Conservation (phyloP, 306 rosid species). For the Castanopsis chinensis region DNA sequence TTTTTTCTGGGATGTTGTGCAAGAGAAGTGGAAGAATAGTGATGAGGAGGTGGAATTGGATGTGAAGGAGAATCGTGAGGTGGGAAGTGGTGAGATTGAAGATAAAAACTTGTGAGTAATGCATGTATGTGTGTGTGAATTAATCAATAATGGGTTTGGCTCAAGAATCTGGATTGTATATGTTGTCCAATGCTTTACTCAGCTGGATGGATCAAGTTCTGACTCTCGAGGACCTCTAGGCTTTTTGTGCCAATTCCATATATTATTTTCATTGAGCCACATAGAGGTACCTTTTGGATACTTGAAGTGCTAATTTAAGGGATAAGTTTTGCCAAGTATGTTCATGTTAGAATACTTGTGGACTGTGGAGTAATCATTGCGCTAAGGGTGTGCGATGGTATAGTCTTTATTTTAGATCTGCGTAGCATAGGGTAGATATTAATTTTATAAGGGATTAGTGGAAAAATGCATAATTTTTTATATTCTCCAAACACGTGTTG, state of each 20-base stretch:
- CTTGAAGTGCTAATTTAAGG: background rate
- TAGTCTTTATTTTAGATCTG: no score
- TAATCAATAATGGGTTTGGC: background rate
- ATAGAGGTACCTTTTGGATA: background rate
- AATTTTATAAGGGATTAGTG: background rate
- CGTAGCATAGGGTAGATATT: background rate
- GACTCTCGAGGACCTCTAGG: no score
- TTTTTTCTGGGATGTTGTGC: conserved; percentile 39
- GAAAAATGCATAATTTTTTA: background rate
- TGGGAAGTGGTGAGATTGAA: background rate
- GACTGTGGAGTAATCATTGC: no score
- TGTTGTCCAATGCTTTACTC: no score
- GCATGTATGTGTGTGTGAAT: no score
- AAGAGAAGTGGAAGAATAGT: background rate
- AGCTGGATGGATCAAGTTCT: no score
- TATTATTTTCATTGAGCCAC: background rate
- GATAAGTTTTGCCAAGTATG: background rate
- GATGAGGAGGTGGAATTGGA: background rate
- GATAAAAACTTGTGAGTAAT: background rate
- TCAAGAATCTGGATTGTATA: no score
- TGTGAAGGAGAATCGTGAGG: background rate
- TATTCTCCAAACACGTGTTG: no score
- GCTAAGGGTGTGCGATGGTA: no score
- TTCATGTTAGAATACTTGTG: background rate
- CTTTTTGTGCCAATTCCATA: background rate